Evolutionary conservation across 1,284 basidiomycete species (phyloP).

Genomic region (Mycena sp.): DNA sequence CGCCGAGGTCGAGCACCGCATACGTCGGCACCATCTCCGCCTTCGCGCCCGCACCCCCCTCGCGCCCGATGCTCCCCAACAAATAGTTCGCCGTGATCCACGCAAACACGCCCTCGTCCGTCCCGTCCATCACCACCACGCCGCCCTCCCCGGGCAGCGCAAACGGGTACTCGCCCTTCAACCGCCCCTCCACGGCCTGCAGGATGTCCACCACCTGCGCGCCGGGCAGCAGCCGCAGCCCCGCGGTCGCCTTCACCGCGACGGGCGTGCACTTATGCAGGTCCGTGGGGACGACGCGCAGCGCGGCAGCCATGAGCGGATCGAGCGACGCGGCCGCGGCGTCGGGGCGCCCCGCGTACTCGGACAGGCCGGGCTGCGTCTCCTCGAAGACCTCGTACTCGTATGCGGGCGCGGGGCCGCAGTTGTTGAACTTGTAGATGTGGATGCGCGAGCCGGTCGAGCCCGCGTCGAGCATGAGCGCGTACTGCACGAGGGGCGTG

Average conservation of each 20-base stretch:
- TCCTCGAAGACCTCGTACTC: slow-evolving; percentile 96
- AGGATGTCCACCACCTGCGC: slow-evolving; percentile 81
- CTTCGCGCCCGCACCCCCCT: slow-evolving; percentile 61
- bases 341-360: slow-evolving; percentile 63
- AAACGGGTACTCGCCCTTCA: slow-evolving; percentile 82
- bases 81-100: slow-evolving; percentile 99
- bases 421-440: slow-evolving; percentile 98
- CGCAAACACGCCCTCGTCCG: slow-evolving; percentile 96
- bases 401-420: slow-evolving; percentile 79
- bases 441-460: slow-evolving; percentile 98
- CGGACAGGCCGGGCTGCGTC: slow-evolving; percentile 70
- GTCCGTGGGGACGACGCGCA: slow-evolving; percentile 76
- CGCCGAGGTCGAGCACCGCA: slow-evolving; percentile 89
- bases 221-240: slow-evolving; percentile 81
- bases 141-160: slow-evolving; percentile 65
- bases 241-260: slow-evolving; percentile 96
- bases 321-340: slow-evolving; percentile 88
- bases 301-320: slow-evolving; percentile 82
- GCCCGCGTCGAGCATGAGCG: slow-evolving; percentile 97
- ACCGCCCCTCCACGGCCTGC: slow-evolving; percentile 73
- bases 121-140: slow-evolving; percentile 95
- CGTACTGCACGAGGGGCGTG: slow-evolving; percentile 84
- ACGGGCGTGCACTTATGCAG: slow-evolving; percentile 86
- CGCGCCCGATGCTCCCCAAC: slow-evolving; percentile 78
- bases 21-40: slow-evolving; percentile 70